Conservation (phyloP, 176 grass and related monocot species). For the Carex kokanica region DNA sequence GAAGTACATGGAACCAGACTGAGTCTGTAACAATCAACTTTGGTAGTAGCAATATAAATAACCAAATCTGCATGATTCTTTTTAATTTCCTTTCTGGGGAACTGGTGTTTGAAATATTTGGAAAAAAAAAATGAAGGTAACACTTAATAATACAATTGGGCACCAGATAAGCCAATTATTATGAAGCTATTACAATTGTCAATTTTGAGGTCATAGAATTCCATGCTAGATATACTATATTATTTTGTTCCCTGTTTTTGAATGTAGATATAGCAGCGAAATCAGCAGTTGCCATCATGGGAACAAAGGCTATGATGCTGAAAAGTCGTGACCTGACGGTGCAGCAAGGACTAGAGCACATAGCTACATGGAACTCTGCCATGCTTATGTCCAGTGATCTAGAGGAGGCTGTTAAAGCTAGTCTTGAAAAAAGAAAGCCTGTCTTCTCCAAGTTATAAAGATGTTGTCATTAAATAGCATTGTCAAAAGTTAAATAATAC, state of each 20-base stretch:
- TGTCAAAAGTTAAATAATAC: neutral
- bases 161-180: neutral
- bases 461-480: neutral
- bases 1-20: neutral
- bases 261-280: slow-evolving; percentile 74
- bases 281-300: slow-evolving; percentile 69
- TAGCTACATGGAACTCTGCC: slow-evolving; percentile 69
- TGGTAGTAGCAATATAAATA: neutral
- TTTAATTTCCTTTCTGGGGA: neutral
- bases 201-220: neutral
- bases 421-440: slow-evolving; percentile 63
- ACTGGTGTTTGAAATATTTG: neutral
- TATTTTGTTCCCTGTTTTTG: neutral
- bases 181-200: neutral
- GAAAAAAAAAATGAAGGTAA: neutral
- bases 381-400: slow-evolving; percentile 83
- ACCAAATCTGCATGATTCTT: neutral
- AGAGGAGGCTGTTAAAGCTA: slow-evolving; percentile 60
- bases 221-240: neutral
- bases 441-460: slow-evolving; percentile 75
- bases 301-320: slow-evolving; percentile 70
- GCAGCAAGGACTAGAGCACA: slow-evolving; percentile 81
- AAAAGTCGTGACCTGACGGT: slow-evolving; percentile 80
- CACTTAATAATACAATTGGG: neutral
- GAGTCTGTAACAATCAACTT: neutral